Conservation (phyloP, 83 land plant species). For the Picea engelmannii region DNA sequence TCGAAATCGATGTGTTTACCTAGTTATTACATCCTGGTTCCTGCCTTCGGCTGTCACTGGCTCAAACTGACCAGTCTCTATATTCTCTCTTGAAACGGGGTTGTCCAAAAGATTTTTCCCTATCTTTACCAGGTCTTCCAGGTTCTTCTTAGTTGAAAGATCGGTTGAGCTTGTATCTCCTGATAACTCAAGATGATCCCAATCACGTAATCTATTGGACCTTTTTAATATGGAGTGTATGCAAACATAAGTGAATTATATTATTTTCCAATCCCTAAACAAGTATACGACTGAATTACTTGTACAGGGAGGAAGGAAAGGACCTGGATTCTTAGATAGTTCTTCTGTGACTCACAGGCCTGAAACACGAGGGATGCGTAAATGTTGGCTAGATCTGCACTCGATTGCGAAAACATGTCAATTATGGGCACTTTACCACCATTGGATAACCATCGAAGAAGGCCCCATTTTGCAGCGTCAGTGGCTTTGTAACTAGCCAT, state of each 20-base stretch:
- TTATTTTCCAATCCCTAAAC: no score
- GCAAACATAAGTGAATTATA: no score
- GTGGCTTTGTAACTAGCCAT: slow-evolving; percentile 10
- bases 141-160: no score
- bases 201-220: no score
- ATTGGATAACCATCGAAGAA: slow-evolving; percentile 4
- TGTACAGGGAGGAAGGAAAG: slow-evolving; percentile 19
- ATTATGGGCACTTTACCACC: neutral
- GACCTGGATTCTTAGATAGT: neutral
- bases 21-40: slow-evolving; percentile 12
- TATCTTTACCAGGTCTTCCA: neutral
- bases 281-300: no score
- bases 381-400: slow-evolving; percentile 26
- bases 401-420: slow-evolving; percentile 2
- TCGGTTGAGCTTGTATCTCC: no score
- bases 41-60: neutral
- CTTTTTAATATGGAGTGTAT: no score
- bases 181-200: no score
- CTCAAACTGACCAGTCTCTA: neutral
- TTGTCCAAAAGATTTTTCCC: slow-evolving; percentile 11
- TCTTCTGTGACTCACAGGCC: neutral
- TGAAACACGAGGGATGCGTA: slow-evolving; percentile 16
- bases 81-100: no score
- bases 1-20: neutral
- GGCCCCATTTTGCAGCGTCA: slow-evolving; percentile 17